Conservation (phyloP, 352 stramenopile genomes). For the Globisporangium acanthophoron region DNA sequence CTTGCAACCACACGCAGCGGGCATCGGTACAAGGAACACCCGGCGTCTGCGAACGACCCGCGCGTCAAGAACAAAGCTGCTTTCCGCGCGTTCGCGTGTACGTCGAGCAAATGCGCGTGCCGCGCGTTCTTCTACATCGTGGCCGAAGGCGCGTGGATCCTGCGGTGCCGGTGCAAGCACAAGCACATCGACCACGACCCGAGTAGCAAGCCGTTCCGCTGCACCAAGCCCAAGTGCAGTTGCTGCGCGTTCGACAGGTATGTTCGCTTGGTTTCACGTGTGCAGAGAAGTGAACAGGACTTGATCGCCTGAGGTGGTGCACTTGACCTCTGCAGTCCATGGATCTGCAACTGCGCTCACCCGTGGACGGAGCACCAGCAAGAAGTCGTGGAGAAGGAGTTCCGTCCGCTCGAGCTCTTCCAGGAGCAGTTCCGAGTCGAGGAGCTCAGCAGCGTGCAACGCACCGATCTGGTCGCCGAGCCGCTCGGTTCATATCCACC, state of each 20-base stretch:
- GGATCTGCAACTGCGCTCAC: conserved; percentile 82
- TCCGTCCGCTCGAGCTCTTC: conserved; percentile 38
- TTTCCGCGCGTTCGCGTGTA: conserved; percentile 54
- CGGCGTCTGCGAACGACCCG: conserved; percentile 23
- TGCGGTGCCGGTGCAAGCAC: conserved; percentile 79
- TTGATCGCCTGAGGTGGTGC: neutral
- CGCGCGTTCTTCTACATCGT: conserved; percentile 74
- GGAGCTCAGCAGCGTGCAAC: conserved; percentile 53
- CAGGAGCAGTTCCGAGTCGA: conserved; percentile 27
- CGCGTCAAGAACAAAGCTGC: conserved; percentile 25
- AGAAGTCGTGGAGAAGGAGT: conserved; percentile 44
- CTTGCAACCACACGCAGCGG: conserved; percentile 19
- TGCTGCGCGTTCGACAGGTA: conserved; percentile 69
- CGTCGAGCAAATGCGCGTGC: conserved; percentile 47
- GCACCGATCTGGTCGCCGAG: conserved; percentile 49
- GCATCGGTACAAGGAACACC: conserved; percentile 77
- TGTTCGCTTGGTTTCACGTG: neutral
- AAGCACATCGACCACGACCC: conserved; percentile 73
- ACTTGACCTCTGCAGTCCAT: conserved; percentile 32
- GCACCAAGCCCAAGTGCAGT: conserved; percentile 46
- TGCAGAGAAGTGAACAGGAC: neutral
- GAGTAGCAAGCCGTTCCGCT: conserved; percentile 26
- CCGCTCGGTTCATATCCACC: conserved; percentile 18
- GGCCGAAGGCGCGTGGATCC: conserved; percentile 70
- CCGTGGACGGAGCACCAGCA: conserved; percentile 52